Conservation (phyloP, 2,329 filamentous ascomycete species). For the Penicillium expansum region DNA sequence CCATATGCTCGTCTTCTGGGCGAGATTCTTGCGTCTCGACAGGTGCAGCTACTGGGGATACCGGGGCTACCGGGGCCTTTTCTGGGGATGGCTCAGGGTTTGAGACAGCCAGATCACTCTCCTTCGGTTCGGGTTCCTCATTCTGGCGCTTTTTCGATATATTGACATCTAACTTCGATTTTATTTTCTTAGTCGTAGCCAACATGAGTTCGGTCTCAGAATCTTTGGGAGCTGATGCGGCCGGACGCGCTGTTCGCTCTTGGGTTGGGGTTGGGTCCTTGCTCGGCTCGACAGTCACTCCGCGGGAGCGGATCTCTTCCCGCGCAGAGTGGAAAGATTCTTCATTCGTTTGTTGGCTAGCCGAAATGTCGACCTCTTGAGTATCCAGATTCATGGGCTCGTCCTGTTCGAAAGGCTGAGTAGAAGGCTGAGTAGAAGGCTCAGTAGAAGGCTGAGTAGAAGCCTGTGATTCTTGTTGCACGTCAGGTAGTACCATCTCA, state of each 20-base stretch:
- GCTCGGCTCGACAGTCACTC: conserved; percentile 39
- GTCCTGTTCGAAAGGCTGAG: conserved; percentile 32
- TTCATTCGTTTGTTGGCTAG: conserved; percentile 41
- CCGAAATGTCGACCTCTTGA: conserved; percentile 24
- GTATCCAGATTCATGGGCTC: conserved; percentile 19
- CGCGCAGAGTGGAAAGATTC: conserved; percentile 49
- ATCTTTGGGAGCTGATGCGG: conserved; percentile 2
- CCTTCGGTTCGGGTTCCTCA: conserved; percentile 6
- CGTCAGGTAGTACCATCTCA: conserved; percentile 37
- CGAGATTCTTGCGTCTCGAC: conserved; percentile 7
- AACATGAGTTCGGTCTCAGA: conserved; percentile 1
- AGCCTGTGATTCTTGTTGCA: conserved; percentile 32
- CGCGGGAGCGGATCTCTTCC: conserved; percentile 37
- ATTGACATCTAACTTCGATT: conserved; percentile 6
- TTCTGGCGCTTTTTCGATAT: conserved; percentile 1
- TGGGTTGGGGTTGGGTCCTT: conserved; percentile 28
- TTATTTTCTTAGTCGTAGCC: conserved; percentile 1
- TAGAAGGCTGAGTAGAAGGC: conserved; percentile 34
- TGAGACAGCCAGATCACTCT: conserved; percentile 11
- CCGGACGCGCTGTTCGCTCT: conserved; percentile 10
- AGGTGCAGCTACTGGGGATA: conserved; percentile 5
- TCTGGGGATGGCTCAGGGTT: conserved; percentile 16
- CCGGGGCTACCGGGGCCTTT: conserved; percentile 13
- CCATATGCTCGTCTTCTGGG: conserved; percentile 20
- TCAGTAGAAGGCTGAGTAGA: conserved; percentile 37